Evolutionary conservation across 1,284 basidiomycete genomes (phyloP).

Genomic region (Tausonia pullulans): DNA sequence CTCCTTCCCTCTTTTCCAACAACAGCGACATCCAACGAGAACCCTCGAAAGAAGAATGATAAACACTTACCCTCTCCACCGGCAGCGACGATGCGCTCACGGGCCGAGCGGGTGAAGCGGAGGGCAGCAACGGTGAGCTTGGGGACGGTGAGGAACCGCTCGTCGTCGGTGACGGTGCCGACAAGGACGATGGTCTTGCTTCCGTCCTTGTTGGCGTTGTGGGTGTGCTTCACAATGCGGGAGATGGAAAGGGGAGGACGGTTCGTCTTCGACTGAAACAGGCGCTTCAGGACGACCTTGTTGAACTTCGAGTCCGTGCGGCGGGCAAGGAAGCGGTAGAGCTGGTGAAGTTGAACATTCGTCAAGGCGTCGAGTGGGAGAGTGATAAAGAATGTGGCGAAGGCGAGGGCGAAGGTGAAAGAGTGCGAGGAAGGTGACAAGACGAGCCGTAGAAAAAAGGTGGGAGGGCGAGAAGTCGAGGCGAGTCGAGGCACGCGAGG

Average conservation of each 20-base stretch:
- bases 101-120: conserved; percentile 84
- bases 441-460: neutral
- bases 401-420: neutral
- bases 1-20: neutral
- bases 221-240: conserved; percentile 71
- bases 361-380: neutral
- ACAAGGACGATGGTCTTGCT: conserved; percentile 83
- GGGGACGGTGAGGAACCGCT: conserved; percentile 75
- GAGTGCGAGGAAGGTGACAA: neutral
- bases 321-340: conserved; percentile 98
- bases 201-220: conserved; percentile 53
- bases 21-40: neutral
- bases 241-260: conserved; percentile 92
- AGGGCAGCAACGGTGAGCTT: conserved; percentile 91
- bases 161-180: conserved; percentile 91
- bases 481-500: too few species aligned
- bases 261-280: conserved; percentile 97
- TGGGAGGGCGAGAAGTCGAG: neutral
- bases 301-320: conserved; percentile 95
- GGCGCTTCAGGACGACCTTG: conserved; percentile 92
- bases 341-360: conserved; percentile 40
- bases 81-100: conserved; percentile 87
- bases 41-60: neutral
- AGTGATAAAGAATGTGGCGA: neutral
- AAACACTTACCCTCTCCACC: conserved; percentile 60